Evolutionary conservation across 2,329 filamentous ascomycete species (phyloP), one percentile per base, ranked within the genome.

Genomic region (Apiospora pterosperma): DNA sequence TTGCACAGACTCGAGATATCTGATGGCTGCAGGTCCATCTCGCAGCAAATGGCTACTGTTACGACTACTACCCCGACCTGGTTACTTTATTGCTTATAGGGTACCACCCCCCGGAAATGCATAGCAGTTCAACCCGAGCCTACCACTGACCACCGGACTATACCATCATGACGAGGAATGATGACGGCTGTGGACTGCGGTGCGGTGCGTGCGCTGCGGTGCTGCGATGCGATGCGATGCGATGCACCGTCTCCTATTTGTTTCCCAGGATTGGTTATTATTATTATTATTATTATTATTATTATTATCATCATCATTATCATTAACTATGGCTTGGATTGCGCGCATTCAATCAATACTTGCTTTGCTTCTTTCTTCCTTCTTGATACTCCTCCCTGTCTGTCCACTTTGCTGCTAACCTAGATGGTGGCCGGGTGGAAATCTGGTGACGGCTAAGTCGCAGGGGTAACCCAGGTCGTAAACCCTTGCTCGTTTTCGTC

Each of bases 401-500:
- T 34, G 28, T 55, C 48, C 28, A 10, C 48, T 55, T 25, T 52
- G 25, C n/a, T n/a, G n/a, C n/a, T n/a, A 25, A 28, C 19, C n/a
- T 34, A 16, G 14, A 19, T 16, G 14, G n/a, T n/a, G 48, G n/a
- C n/a, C n/a, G n/a, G n/a, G 48, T 55, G 48, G 48, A n/a, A 55
- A 55, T 55, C 48, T 55, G 28, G 48, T 55, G 48, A 55, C 48
- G 48, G 48, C 48, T 55, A 55, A 28, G 25, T 55, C 31, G 48
- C 48, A 55, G 48, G 48, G 48, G 34, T 55, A n/a, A 19, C 48
- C 48, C 25, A 55, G 48, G 48, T 55, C 48, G 12, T n/a, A 8
- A 25, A 55, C 28, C 48, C 48, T 55, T 34, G 48, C 70, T 70
- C 67, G 68, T 63, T 71, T 69, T 68, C 70, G 70, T 69, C 66